Evolutionary conservation across 2,329 filamentous ascomycete species (phyloP), one percentile per base, ranked within the genome.

Genomic region (Plenodomus tracheiphilus): DNA sequence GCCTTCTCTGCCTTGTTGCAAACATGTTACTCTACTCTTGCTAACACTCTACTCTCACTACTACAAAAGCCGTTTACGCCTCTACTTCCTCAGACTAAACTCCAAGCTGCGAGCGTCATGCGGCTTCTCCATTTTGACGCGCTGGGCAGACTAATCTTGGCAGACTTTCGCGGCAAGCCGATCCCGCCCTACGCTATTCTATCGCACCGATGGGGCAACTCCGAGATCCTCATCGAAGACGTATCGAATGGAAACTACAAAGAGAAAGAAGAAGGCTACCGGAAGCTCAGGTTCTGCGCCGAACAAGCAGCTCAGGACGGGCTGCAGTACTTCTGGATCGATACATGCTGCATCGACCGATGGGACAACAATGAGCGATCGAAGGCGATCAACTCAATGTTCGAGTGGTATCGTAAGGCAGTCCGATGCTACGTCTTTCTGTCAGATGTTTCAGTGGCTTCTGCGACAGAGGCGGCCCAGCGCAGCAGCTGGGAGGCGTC

Each of bases 181-280:
- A 54, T 55, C 25, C 51, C 50, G 38, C 56, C 48, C 34, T 71
- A 71, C 47, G 69, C 66, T 6, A 71, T 72, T 39, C 65, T 73
- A 10, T 73, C 67, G 17, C 70, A 73, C 51, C 64, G 58, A 45
- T 72, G 68, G 69, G 41, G 49, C 19, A 46, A 59, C 36, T 61
- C 64, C 13, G 65, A 73, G 56, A 49, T 66, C 21, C 60, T 57
- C 20, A 55, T 67, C 36, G 46, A 64, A 51, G 58, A 70, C 43
- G 34, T 65, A 47, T 28, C 13, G 20, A 51, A 37, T 35, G 40
- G 37, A 17, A 39, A n/a, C 19, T 55, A 56, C 30, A 54, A 50
- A 43, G 9, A 41, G 19, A 51, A 52, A 20, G 45, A 54, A 46
- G 39, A 56, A 46, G 50, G 53, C 20, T 56, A 56, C 45, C 20